Conservation (phyloP, 441 rosid species). For the Euphorbia schlechtendalii region DNA sequence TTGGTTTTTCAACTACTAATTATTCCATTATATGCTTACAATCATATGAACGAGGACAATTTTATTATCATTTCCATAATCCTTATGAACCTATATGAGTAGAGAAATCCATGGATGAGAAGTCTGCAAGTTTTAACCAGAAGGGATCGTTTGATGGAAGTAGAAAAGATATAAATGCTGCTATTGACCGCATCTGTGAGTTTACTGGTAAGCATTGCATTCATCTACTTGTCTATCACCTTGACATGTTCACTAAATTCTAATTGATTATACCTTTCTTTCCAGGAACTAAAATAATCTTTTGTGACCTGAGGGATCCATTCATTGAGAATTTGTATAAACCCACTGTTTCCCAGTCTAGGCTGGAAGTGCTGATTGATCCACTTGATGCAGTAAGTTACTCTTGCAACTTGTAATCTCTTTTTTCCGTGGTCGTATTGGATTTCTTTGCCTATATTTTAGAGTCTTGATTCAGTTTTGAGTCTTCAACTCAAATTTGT, state of each 20-base stretch:
- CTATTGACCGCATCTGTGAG: slow-evolving; percentile 81
- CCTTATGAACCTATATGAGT: slow-evolving; percentile 18
- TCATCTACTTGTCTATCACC: slow-evolving; percentile 12
- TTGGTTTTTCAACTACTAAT: not conserved
- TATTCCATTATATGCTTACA: not conserved
- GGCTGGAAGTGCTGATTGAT: slow-evolving; percentile 82
- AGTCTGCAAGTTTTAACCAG: slow-evolving; percentile 56
- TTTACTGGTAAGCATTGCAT: slow-evolving; percentile 56
- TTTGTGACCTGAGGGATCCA: slow-evolving; percentile 86
- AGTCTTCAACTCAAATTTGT: too few relatives aligned
- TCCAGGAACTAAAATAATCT: slow-evolving; percentile 91
- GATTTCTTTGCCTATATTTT: too few relatives aligned
- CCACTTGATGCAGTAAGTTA: slow-evolving; percentile 68
- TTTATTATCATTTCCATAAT: not conserved
- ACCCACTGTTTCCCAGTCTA: slow-evolving; percentile 65
- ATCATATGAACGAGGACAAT: not conserved
- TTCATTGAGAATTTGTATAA: slow-evolving; percentile 80
- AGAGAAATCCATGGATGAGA: slow-evolving; percentile 67
- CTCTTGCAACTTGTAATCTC: slow-evolving; percentile 1
- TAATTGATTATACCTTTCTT: slow-evolving; percentile 17
- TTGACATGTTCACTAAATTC: slow-evolving; percentile 12
- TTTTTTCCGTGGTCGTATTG: not conserved
- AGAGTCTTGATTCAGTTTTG: too few relatives aligned
- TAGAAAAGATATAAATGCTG: slow-evolving; percentile 83
- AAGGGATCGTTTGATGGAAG: slow-evolving; percentile 82